A percentile compares a stretch with the other conserved stretches of the same genome.
Conservation (phyloP, 75 land plant genomes). For the Sequoia sempervirens region DNA sequence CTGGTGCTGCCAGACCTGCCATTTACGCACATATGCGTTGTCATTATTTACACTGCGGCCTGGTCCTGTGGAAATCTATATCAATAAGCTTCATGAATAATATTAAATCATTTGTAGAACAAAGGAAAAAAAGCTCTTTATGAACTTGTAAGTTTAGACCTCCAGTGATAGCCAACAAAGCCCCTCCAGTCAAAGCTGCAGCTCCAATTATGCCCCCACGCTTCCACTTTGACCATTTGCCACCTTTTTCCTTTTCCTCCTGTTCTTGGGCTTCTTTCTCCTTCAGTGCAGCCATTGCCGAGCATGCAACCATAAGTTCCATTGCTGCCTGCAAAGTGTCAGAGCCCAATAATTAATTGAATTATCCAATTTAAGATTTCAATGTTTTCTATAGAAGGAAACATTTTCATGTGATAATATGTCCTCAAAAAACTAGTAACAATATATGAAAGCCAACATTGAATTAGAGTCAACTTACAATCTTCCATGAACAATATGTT, state of each 20-base stretch:
- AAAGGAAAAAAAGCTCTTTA: neutral
- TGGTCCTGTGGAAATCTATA: neutral
- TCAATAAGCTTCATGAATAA: neutral
- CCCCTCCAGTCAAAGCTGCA: constrained; percentile 97
- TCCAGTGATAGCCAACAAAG: constrained; percentile 91
- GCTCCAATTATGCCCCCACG: constrained; percentile 97
- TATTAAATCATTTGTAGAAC: neutral
- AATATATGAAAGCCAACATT: neutral
- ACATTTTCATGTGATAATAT: neutral
- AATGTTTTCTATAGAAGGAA: neutral
- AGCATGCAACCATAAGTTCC: constrained; percentile 88
- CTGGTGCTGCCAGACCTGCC: constrained; percentile 97
- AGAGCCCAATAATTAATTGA: neutral
- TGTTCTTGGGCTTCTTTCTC: constrained; percentile 41
- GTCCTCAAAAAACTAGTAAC: neutral
- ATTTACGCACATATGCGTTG: neutral
- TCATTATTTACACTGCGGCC: neutral
- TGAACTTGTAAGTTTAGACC: constrained; percentile 30
- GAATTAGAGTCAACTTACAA: neutral
- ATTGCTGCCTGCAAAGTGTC: constrained; percentile 67
- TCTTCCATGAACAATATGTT: neutral
- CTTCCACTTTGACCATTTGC: constrained; percentile 83
- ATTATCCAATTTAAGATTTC: neutral
- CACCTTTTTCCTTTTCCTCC: constrained; percentile 20
- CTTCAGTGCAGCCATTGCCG: constrained; percentile 82